Conservation (phyloP, 768 basidiomycete genomes). For the Rhodotorula toruloides region DNA sequence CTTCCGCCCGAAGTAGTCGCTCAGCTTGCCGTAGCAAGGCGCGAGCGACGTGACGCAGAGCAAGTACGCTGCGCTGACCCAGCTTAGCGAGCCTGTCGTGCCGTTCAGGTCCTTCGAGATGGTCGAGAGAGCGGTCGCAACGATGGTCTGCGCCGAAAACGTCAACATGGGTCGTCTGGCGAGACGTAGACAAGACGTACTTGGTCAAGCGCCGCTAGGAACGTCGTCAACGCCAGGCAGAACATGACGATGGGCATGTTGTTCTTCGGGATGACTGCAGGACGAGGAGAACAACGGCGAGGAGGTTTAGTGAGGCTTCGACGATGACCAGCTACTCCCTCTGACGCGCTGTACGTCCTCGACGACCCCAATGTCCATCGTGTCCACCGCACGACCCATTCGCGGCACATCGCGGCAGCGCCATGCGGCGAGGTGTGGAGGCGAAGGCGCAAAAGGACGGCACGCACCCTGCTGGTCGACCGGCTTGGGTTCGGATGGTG, state of each 20-base stretch:
- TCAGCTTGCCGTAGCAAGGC: slow-evolving; percentile 73
- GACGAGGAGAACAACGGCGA: background rate
- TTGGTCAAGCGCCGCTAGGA: slow-evolving; percentile 53
- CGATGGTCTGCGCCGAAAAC: slow-evolving; percentile 39
- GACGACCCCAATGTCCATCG: too few relatives aligned
- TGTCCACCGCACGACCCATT: too few relatives aligned
- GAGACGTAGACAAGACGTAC: slow-evolving; percentile 28
- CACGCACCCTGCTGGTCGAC: background rate
- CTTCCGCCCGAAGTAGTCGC: slow-evolving; percentile 54
- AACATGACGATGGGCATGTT: background rate
- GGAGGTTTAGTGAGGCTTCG: background rate
- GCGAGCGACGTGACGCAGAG: slow-evolving; percentile 57
- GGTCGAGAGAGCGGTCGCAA: slow-evolving; percentile 70
- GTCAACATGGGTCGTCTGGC: too few relatives aligned
- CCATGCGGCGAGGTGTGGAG: too few relatives aligned
- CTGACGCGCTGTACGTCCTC: too few relatives aligned
- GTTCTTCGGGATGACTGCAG: slow-evolving; percentile 7
- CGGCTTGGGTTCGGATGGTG: background rate
- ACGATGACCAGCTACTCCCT: too few relatives aligned
- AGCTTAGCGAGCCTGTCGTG: slow-evolving; percentile 58
- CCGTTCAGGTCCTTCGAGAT: slow-evolving; percentile 64
- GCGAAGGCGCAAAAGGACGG: background rate
- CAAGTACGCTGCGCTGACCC: slow-evolving; percentile 68
- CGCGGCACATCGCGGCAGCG: too few relatives aligned
- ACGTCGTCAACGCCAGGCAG: slow-evolving; percentile 23